Evolutionary conservation across 371 early-diverging fungal genomes (phyloP).

Genomic region (Mortierella sp.): DNA sequence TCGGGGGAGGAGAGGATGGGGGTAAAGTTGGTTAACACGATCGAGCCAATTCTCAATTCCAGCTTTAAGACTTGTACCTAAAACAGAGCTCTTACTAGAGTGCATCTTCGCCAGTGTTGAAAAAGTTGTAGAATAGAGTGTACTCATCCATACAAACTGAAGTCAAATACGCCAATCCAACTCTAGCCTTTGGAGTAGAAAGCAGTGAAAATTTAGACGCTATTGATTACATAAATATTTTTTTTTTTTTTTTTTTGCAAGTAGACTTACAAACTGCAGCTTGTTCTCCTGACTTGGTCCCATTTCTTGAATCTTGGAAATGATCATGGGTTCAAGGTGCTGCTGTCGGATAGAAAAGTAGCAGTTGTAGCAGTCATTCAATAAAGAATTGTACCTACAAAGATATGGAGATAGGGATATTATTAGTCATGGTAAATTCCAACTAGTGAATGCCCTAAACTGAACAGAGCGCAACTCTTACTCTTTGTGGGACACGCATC

Average conservation of each 20-base stretch:
- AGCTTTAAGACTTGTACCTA: conserved; percentile 12
- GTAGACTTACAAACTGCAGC: conserved; percentile 79
- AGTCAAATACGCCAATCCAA: conserved; percentile 83
- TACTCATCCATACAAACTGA: conserved; percentile 85
- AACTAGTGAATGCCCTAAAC: not conserved
- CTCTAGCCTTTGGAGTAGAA: conserved; percentile 62
- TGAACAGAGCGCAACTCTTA: conserved; percentile 49
- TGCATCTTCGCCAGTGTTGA: conserved; percentile 72
- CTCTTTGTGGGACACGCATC: conserved; percentile 78
- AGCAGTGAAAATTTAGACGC: not conserved
- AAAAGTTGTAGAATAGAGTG: conserved; percentile 79
- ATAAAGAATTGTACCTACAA: conserved; percentile 71
- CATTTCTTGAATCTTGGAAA: conserved; percentile 68
- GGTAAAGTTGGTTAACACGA: not conserved
- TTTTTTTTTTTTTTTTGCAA: no score
- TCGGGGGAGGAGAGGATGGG: not conserved
- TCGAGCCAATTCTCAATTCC: no score
- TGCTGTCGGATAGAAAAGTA: conserved; percentile 79
- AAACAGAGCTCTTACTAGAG: conserved; percentile 56
- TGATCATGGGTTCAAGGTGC: conserved; percentile 73
- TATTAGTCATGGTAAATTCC: not conserved
- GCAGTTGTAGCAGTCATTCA: conserved; percentile 76
- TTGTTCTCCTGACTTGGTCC: conserved; percentile 62
- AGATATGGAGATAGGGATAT: not conserved
- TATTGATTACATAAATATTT: not conserved